Evolutionary conservation across 1,284 basidiomycete genomes (phyloP), one percentile per base, ranked within the genome.

Genomic region (Inonotus obliquus): DNA sequence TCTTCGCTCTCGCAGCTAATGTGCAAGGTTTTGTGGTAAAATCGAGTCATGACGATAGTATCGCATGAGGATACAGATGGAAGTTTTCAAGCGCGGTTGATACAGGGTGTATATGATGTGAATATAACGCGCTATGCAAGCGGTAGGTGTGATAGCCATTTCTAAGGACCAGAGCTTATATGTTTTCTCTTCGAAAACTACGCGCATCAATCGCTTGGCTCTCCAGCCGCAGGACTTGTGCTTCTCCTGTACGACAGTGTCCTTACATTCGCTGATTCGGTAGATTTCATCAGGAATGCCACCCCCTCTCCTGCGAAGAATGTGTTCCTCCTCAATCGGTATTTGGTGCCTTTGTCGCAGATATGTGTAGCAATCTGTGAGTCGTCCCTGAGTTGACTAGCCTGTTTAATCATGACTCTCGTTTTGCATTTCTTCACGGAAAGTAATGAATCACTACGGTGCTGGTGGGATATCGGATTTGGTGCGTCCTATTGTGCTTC

Each of bases 231-330:
- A 27, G 68, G 68, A 11, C 52, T 69, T 25, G 63, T 60, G 17
- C 39, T 64, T 9, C n/a, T 70, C 4, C 39, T 69, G 11, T 71
- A 70, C 45, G 70, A 72, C 55, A 69, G 69, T 39, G 41, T 63
- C 29, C 44, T 71, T 19, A 72, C 69, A 1, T 61, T 72, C 23
- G 41, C 47, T 9, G 65, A 69, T 48, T 70, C 72, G 60, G 59
- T 71, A 19, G 44, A 63, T 17, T 60, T 66, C 52, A 45, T 70
- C 47, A 69, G 68, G 68, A 64, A 52, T 6, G 63, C 65, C 9
- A 58, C 54, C 13, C 39, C 45, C n/a, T 67, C 67, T 7, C 49
- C 65, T 44, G 51, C 56, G 27, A 66, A 66, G 37, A 57, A 58
- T 21, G 37, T 63, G 2, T 69, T 69, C 57, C 57, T 70, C 21